Base-by-base conservation (phyloP, 257 asterid genomes). In the Euphrasia confusa region DNA sequence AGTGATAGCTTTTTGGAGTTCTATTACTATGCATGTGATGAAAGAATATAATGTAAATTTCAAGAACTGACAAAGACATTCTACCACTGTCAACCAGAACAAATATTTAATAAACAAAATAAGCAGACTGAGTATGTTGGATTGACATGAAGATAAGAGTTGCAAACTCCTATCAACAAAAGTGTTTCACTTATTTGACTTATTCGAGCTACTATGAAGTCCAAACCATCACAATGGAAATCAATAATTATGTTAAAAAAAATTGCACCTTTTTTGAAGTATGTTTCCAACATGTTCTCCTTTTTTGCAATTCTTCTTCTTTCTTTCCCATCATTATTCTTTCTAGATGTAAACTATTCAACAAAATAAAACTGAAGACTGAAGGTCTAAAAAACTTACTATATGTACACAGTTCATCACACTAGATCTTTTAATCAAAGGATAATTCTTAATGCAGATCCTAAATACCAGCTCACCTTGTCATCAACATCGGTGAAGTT, bases 401-500 rank as follows among this genome's bases (percentile, higher is more conserved):
- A 52, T 17, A n/a, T 24, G 15, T n/a, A 40, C 52, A 8, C 60
- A 69, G 50, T 71, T 48, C 30, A 35, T 35, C n/a, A 11, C 39
- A 62, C 30, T 57, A 33, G 4, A 5, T 54, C 49, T 48, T 15
- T 17, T 39, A 54, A 54, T 5, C 40, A 35, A 35, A 35, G 8
- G 1, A 35, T 35, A 5, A 35, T 7, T 9, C 8, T 35, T 7
- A 35, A 5, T 35, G 40, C 40, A 35, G 40, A 35, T 35, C 8
- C 8, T 7, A 35, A 21, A 33, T 15, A 48, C 13, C 37, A 44
- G 58, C 80, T 81, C 74, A 79, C 93, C 95, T 87, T 87, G 74
- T 87, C 90, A 75, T 87, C 95, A 5, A 84, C 84, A 66, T 87
- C 90, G 4, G 93, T 87, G 80, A 84, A 87, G 73, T 87, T 87